Base-by-base conservation (phyloP, 441 rosid species). In the Kokia cookei region DNA sequence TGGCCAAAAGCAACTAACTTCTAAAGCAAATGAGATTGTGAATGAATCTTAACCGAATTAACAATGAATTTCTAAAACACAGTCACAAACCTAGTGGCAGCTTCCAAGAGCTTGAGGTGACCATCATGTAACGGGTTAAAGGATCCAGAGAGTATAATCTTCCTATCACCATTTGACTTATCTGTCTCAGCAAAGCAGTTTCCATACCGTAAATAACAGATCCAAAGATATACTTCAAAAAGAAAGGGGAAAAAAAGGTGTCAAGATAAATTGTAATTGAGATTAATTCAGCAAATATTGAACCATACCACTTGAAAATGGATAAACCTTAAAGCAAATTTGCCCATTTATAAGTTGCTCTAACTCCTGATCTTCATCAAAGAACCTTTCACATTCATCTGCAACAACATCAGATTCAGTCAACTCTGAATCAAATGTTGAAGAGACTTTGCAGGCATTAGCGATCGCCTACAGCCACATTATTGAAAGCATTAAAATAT, bases 111-210 rank as follows among this genome's bases (percentile, higher is more conserved):
- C 90, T 90, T 83, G 77, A 90, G 85, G 79, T 93, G 97, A 57
- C 93, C 98, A n/a, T 91, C 90, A 60, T 96, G 99, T 79, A 93
- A 82, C 11, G 98, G 98, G 71, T 96, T 91, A 83, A 96, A 96
- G 29, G 97, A 92, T 76, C 98, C 99, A 77, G 98, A 75, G 58
- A 91, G 87, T 78, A 93, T 89, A 74, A 96, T 82, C 85, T 89
- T 96, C 79, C 94, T 88, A 48, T 88, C 87, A 62, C 77, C 82
- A 75, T 81, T 83, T 8, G 61, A 71, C 47, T 42, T 35, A 72
- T 72, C 74, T 26, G 85, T 67, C 76, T 73, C 96, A 84, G 81
- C 82, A 78, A 81, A 80, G 75, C 51, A 78, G 75, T 53, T 71
- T 42, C 70, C 47, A 77, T 58, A 80, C 32, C 47, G 19, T 68